Evolutionary conservation across 202 grass and related monocot genomes (phyloP), one percentile per base, ranked within the genome.

Genomic region (Tripidium arundinaceum): DNA sequence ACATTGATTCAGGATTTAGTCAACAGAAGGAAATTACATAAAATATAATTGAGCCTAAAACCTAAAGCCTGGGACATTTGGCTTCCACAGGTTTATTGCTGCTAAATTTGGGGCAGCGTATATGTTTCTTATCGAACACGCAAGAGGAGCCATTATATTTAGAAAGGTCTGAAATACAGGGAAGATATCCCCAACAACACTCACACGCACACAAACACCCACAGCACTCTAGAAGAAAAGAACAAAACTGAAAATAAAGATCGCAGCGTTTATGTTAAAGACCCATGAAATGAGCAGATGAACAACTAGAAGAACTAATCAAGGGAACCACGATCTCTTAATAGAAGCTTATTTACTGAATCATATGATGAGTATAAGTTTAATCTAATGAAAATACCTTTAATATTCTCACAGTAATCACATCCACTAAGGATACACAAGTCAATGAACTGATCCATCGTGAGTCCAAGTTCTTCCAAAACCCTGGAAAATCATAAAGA

Each of bases 401-500:
- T 98, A 77, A 98, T 98, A 65, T 75, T n/a, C n/a, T n/a, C n/a
- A n/a, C n/a, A n/a, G n/a, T n/a, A n/a, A n/a, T n/a, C n/a, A n/a
- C n/a, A n/a, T 85, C 94, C 94, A 87, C 83, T 89, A 49, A 98
- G 90, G 84, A 98, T 94, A 68, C 94, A 98, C 19, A 98, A 82
- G 69, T 98, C 94, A 52, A 92, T 84, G 79, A 98, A 98, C 66
- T 98, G 91, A 84, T 94, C 94, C 94, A 98, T 98, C 9, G 87
- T 89, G 39, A 98, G 75, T 87, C 76, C 76, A 76, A 98, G 91
- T 57, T 94, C 94, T 62, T 91, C 91, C 81, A 98, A 74, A 82
- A 98, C n/a, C 94, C 94, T 97, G 78, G 63, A 81, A 77, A 83
- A 67, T 24, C 27, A 50, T 27, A 4, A 38, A 38, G 7, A 74